Conservation (phyloP, 1,139 yeast species). For the Fermentozyma sake region DNA sequence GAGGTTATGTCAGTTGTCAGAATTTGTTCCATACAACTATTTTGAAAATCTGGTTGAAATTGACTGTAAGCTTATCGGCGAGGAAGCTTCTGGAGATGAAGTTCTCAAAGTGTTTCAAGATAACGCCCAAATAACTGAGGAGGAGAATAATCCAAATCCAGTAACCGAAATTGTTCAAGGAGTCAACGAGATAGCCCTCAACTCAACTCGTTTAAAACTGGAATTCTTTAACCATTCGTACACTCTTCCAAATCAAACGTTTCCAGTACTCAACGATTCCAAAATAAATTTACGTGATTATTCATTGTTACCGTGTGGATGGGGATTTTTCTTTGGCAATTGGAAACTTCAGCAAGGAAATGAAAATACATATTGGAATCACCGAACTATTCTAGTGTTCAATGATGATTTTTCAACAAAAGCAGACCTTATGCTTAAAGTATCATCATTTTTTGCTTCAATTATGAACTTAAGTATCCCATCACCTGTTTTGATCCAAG, state of each 20-base stretch:
- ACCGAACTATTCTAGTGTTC: conserved; percentile 23
- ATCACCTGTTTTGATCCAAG: conserved; percentile 21
- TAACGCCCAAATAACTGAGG: too few relatives aligned
- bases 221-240: too few relatives aligned
- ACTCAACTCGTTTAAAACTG: too few relatives aligned
- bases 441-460: conserved; percentile 18
- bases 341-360: conserved; percentile 11
- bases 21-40: conserved; percentile 38
- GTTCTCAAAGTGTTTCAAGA: too few relatives aligned
- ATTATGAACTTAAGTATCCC: conserved; percentile 22
- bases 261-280: too few relatives aligned
- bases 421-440: conserved; percentile 13
- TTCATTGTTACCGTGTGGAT: conserved; percentile 23
- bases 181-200: too few relatives aligned
- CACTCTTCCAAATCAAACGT: too few relatives aligned
- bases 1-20: conserved; percentile 49
- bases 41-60: conserved; percentile 37
- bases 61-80: conserved; percentile 35
- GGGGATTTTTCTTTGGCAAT: conserved; percentile 28
- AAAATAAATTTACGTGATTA: conserved; percentile 27
- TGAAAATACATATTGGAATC: conserved; percentile 15
- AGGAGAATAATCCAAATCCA: too few relatives aligned
- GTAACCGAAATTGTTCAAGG: too few relatives aligned
- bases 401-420: conserved; percentile 15
- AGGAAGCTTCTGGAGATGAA: conserved; percentile 6